Evolutionary conservation across 139 green algal species (phyloP), one percentile per base, ranked within the genome.

Genomic region (Auxenochlorella protothecoides): DNA sequence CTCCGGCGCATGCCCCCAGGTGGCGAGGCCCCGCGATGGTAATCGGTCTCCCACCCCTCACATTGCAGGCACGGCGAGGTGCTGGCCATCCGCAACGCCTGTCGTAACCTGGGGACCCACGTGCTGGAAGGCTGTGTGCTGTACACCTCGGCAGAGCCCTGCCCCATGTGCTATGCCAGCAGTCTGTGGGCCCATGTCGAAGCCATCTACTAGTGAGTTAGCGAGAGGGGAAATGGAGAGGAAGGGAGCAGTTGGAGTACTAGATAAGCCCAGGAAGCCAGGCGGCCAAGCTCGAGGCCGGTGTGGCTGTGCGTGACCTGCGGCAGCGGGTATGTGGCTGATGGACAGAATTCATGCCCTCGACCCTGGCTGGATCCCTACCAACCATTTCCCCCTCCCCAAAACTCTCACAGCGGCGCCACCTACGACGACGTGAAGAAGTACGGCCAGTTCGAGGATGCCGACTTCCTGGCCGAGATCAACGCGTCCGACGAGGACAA

Each of bases 361-460:
- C 27, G 27, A 44, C 27, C 27, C 27, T 44, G 27, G 27, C 27
- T 44, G 27, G 27, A 44, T 44, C 27, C 27, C 27, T 44, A 44
- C 27, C 27, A 44, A 44, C 27, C 27, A 44, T 44, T 1, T 1
- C 27, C 27, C 27, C 27, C 27, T 44, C 27, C 27, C 27, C 27
- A 44, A 44, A 44, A 2, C 27, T 2, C 27, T 44, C 27, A 44
- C 27, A 44, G 27, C 12, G 76, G n/a, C 0, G 76, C 76, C 56
- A 77, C 70, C 12, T 80, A 80, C 59, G 44, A 65, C 4, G 76
- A 80, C 16, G 76, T 73, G 51, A 63, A 66, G 63, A 3, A 76
- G 57, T 74, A 80, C n/a, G 76, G 76, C 11, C 63, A 65, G 69
- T 84, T 84, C 79, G 79, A 83, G 59, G 79, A 84, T 59, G 56